Conservation (phyloP, 768 basidiomycete genomes). For the Tricholoma sp. region DNA sequence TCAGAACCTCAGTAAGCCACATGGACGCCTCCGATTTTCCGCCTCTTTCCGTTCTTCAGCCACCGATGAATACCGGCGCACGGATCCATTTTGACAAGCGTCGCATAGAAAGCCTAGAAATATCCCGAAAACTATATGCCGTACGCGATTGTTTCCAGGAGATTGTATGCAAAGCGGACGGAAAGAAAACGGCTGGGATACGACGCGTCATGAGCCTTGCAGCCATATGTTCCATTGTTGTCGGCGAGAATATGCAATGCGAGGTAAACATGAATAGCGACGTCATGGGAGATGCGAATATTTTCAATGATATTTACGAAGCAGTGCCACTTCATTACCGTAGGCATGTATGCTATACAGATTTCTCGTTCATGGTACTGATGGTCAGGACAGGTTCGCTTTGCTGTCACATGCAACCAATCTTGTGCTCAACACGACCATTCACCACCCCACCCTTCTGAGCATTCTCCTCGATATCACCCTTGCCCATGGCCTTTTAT, state of each 20-base stretch:
- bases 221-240: conserved; percentile 39
- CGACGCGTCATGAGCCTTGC: conserved; percentile 30
- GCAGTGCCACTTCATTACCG: conserved; percentile 47
- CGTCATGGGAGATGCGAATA: conserved; percentile 21
- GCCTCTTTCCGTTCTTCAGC: conserved; percentile 33
- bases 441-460: conserved; percentile 44
- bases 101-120: conserved; percentile 31
- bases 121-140: conserved; percentile 45
- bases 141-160: conserved; percentile 54
- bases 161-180: conserved; percentile 33
- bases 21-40: conserved; percentile 11
- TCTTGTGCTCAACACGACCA: conserved; percentile 39
- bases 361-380: not conserved
- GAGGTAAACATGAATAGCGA: conserved; percentile 22
- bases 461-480: conserved; percentile 47
- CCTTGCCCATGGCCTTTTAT: conserved; percentile 34
- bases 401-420: conserved; percentile 49
- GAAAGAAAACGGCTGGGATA: not conserved
- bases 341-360: conserved; percentile 30
- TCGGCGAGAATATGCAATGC: conserved; percentile 42
- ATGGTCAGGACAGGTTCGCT: conserved; percentile 32
- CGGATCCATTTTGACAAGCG: conserved; percentile 30
- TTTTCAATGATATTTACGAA: conserved; percentile 43
- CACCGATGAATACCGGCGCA: conserved; percentile 27
- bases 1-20: not conserved